Evolutionary conservation across 345 rosid genomes (phyloP).

Genomic region (Anastatica hierochuntica): DNA sequence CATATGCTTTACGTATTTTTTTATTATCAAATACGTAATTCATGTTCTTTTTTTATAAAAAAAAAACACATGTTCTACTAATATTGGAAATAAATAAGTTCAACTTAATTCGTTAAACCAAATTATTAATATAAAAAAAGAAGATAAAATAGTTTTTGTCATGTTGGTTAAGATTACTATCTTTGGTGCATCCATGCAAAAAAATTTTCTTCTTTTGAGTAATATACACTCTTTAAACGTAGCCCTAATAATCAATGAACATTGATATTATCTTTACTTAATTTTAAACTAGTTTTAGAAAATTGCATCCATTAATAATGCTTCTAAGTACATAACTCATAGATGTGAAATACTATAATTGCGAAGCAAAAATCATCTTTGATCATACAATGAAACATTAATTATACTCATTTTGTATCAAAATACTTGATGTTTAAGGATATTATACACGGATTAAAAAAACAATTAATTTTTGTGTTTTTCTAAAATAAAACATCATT

Average conservation of each 20-base stretch:
- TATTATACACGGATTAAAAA: too few relatives aligned
- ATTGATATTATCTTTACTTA: neutral
- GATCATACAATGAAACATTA: too few relatives aligned
- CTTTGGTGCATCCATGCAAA: conserved; percentile 7
- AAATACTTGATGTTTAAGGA: too few relatives aligned
- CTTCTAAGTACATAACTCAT: neutral
- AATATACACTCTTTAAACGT: neutral
- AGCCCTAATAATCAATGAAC: conserved; percentile 8
- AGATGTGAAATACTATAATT: too few relatives aligned
- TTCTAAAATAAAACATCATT: too few relatives aligned
- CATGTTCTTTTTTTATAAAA: neutral
- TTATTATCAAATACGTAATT: neutral
- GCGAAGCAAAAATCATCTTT: too few relatives aligned
- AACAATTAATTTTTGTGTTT: too few relatives aligned
- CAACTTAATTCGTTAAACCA: too few relatives aligned
- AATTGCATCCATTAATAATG: too few relatives aligned
- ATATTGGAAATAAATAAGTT: too few relatives aligned
- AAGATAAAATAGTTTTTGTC: conserved; percentile 15
- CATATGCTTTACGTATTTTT: neutral
- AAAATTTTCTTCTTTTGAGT: neutral
- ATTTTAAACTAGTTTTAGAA: neutral
- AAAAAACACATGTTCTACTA: neutral
- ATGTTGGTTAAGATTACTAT: conserved; percentile 4
- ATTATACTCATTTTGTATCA: too few relatives aligned
- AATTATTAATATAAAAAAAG: neutral